Evolutionary conservation across 306 rosid species (phyloP), one percentile per base, ranked within the genome.

Genomic region (Trichosanthes truncata): DNA sequence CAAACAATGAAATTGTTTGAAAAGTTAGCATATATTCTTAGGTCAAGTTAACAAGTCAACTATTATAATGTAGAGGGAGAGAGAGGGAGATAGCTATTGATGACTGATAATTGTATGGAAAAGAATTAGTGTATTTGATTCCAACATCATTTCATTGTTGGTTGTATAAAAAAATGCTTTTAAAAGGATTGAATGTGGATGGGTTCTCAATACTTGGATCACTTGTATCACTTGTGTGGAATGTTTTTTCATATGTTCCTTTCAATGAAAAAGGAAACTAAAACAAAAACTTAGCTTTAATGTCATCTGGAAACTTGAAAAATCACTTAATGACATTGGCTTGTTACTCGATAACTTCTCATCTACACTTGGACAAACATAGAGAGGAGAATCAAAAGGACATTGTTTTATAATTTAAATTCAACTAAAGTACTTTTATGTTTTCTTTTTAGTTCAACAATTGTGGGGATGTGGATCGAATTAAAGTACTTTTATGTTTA

Each of bases 221-320:
- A 69, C 76, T 41, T 69, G 76, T 69, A 41, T 69, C 33, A 69
- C 76, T 41, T 69, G 76, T 69, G 21, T 43, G 20, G 18, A 69
- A 12, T 69, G n/a, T 69, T 69, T 21, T 69, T 69, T 69, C 55
- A 43, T 11, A 5, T 41, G 76, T 69, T 69, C 35, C 49, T 66
- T 38, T 38, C 74, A 8, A 36, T 38, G 55, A 69, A 69, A 36
- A 65, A 17, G 0, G 43, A 62, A 35, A 21, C 36, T 55, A 6
- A 26, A 67, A 67, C n/a, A 7, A 18, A 67, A 36, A 20, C 1
- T 5, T 20, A 35, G 48, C 15, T 66, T 66, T 66, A 66, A 20
- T 35, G 1, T 66, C 2, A 13, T 6, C 25, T 17, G 36, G 1
- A 66, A 36, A 66, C 72, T 65, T 65, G 21, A 8, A 35, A 36